Conservation (phyloP, 225 moss, liverwort and hornwort species). For the Sphagnum contortum region DNA sequence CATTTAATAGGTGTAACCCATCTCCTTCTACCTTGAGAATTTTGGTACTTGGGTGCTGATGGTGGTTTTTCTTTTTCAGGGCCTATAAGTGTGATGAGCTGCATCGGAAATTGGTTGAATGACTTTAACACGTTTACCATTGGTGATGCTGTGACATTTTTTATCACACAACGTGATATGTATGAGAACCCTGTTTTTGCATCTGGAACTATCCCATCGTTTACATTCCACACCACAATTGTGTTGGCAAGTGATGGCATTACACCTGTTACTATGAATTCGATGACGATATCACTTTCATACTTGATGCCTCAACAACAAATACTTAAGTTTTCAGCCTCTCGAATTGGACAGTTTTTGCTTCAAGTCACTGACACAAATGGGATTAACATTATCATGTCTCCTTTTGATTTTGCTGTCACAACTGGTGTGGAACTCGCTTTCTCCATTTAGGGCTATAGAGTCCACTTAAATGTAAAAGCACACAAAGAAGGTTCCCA, state of each 20-base stretch:
- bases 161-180: not conserved
- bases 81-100: not conserved
- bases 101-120: not conserved
- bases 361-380: not conserved
- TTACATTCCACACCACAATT: not conserved
- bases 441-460: too few species aligned
- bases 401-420: not conserved
- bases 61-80: not conserved
- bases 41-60: too few species aligned
- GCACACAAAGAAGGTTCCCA: not conserved
- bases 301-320: not conserved
- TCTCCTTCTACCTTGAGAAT: too few species aligned
- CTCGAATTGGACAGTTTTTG: not conserved
- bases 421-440: not conserved
- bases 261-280: not conserved
- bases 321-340: not conserved
- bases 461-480: not conserved
- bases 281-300: not conserved
- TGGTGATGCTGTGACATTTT: not conserved
- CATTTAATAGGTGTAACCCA: too few species aligned
- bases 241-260: not conserved
- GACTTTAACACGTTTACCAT: not conserved
- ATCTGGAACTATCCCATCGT: not conserved
- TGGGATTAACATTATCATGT: not conserved
- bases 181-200: not conserved